These are phyloP conservation scores for Diaporthe destruens DNA, from an alignment of 2,329 filamentous ascomycete genomes.

Conservation along the genomic window DNA sequence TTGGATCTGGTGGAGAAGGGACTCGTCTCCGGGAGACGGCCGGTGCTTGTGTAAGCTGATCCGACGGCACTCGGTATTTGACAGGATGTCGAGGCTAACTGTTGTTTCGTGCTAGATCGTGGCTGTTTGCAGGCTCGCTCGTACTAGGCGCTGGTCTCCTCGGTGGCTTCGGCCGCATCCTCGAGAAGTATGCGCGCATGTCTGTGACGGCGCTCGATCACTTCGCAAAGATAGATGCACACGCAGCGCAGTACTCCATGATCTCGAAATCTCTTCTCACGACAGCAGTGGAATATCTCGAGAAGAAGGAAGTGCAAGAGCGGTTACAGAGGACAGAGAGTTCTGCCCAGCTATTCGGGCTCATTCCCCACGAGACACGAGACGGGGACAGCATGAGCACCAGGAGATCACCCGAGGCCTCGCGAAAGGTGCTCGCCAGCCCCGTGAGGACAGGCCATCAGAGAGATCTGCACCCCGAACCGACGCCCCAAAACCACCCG, in stretches of 20 bases:
- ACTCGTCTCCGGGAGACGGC: conserved; percentile 59
- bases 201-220: conserved; percentile 63
- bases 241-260: conserved; percentile 65
- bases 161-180: conserved; percentile 63
- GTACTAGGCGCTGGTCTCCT: conserved; percentile 65
- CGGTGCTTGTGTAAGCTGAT: conserved; percentile 62
- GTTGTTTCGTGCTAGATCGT: conserved; percentile 54
- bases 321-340: conserved; percentile 61
- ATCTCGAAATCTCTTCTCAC: conserved; percentile 64
- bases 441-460: conserved; percentile 9
- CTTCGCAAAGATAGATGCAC: conserved; percentile 62
- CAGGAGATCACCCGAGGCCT: conserved; percentile 17
- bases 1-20: conserved; percentile 58
- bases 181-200: conserved; percentile 63
- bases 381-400: neutral
- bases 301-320: conserved; percentile 61
- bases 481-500: conserved; percentile 33
- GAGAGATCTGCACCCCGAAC: conserved; percentile 1
- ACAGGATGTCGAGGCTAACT: neutral
- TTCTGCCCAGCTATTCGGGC: conserved; percentile 65
- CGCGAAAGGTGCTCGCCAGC: conserved; percentile 34
- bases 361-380: conserved; percentile 54
- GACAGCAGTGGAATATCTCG: conserved; percentile 60
- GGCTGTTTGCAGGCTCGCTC: conserved; percentile 66
- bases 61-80: accelerated